Evolutionary conservation across 768 basidiomycete species (phyloP), one percentile per base, ranked within the genome.

Genomic region (Pleurotus citrinopileatus): DNA sequence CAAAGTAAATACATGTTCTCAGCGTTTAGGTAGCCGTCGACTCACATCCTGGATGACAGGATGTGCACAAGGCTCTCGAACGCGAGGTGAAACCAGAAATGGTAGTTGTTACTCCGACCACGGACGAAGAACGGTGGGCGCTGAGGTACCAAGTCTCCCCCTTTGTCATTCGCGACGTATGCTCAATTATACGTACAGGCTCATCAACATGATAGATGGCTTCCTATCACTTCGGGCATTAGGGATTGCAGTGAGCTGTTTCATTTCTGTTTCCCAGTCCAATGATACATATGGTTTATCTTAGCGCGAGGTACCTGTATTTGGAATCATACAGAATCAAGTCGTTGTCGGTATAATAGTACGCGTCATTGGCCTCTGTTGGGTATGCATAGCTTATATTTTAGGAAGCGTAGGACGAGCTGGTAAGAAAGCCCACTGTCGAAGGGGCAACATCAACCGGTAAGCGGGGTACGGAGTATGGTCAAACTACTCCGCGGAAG

Each of bases 271-370:
- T 42, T 12, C 15, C 27, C 2, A 22, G 10, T 28, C 17, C 12
- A 7, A 9, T 17, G 59, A 42, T 47, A 51, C 25, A 51, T 61
- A 28, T 27, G 9, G 4, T 4, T 51, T 27, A 19, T 34, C 56
- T 46, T 54, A 92, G 87, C 83, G 93, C 6, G 94, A 96, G 68
- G 75, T 94, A 50, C 91, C 90, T 3, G 86, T 95, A 2, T 90
- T 94, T 57, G 89, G 89, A 0, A 75, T 91, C 53, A 66, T 92
- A 3, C 77, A 87, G 22, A 80, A 70, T 22, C 73, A 84, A 52
- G 70, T 88, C 19, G 76, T 95, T 13, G 65, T 82, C 22, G 94
- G 94, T 1, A 73, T 92, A 27, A 89, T 95, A 37, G 94, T 89
- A 64, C 55, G 78, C 57, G 37, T 26, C 5, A 53, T n/a, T 9